Evolutionary conservation across 345 rosid genomes (phyloP), one percentile per base, ranked within the genome.

Genomic region (Populus alba): DNA sequence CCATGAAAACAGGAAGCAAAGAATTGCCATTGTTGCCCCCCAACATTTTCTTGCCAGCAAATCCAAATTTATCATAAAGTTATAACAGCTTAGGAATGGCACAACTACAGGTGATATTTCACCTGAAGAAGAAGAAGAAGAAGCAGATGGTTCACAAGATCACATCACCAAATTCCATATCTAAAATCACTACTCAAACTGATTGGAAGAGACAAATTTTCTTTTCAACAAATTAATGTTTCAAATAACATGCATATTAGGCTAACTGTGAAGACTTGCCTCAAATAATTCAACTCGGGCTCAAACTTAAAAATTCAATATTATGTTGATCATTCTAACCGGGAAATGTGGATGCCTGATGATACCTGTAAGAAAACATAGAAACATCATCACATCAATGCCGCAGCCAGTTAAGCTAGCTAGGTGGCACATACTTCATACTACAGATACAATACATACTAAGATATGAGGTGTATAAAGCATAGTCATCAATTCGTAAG

Each of bases 1-100:
- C 90, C 77, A 88, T 55, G 49, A 83, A 77, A 77, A 78, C 86
- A 33, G 91, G 95, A 66, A 85, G 86, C 72, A 82, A 77, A 78
- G 88, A 81, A 87, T 85, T 92, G 37, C 77, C 81, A 18, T 85
- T 89, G 87, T 86, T 88, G 77, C 94, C 92, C 81, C 92, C 90
- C 72, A 94, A 82, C 98, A 94, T 94, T 70, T 15, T 47, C 37
- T 82, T 83, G 79, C 78, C 22, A 47, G 47, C 18, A 27, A 8
- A 80, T 38, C 62, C 72, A 75, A 78, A 66, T 73, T 15, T 37
- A 33, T 33, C 45, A 77, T 70, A 66, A 78, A 71, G 68, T 74
- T 81, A 20, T 23, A 65, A 72, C 77, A n/a, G 82, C 71, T 81
- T 68, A 45, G 31, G 55, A 61, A 37, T n/a, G 77, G 53, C 37